These are phyloP conservation scores for Multifurca ochricompacta DNA, from an alignment of 768 basidiomycete genomes.

Conservation along the genomic window DNA sequence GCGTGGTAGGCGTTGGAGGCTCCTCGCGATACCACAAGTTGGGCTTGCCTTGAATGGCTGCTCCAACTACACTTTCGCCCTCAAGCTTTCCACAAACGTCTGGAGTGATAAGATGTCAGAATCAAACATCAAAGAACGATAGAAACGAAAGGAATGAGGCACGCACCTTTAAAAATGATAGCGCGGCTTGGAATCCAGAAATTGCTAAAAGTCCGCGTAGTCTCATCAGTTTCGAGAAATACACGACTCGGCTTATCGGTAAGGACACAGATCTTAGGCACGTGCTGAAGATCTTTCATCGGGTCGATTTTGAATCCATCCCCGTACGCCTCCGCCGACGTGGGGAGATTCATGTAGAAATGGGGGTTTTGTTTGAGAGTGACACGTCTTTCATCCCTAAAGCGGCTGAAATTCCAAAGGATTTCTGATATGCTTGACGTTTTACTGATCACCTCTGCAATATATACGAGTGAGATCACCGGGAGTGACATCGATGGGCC, in stretches of 20 bases:
- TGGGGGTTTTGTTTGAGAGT: slow-evolving; percentile 10
- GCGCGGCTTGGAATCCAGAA: not conserved
- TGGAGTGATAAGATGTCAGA: not conserved
- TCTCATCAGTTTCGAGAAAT: not conserved
- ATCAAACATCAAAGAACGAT: no score
- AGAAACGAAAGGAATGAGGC: not conserved
- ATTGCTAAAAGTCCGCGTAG: slow-evolving; percentile 4
- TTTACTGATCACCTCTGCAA: slow-evolving; percentile 2
- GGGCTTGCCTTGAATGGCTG: not conserved
- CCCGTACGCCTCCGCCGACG: not conserved
- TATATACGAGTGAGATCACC: not conserved
- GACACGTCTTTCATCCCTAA: not conserved
- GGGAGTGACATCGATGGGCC: not conserved
- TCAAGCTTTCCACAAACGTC: slow-evolving; percentile 7
- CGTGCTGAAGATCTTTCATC: not conserved
- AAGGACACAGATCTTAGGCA: slow-evolving; percentile 3
- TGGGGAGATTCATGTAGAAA: not conserved
- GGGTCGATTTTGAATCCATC: not conserved
- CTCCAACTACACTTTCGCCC: slow-evolving; percentile 5
- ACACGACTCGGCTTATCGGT: not conserved
- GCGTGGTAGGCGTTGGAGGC: not conserved
- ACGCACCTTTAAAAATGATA: slow-evolving; percentile 12
- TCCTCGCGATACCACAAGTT: not conserved
- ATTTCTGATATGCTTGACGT: not conserved
- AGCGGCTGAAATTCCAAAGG: slow-evolving; percentile 15